Base-by-base conservation (phyloP, 2,329 filamentous ascomycete genomes). In the Westerdykella sp. region DNA sequence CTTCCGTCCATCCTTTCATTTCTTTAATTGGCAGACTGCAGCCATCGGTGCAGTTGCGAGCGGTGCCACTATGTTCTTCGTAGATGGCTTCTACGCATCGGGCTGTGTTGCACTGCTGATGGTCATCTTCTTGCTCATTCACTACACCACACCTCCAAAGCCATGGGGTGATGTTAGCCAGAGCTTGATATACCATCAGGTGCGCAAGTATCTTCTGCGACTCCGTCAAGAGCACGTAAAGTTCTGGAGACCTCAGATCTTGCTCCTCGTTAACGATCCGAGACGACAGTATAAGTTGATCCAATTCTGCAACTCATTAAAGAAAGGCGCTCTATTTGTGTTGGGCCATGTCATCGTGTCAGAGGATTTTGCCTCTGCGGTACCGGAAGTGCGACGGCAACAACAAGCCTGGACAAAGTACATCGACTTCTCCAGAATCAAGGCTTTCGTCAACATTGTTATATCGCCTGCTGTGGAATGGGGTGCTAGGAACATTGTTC, bases 81-180 rank as follows among this genome's bases (percentile, higher is more conserved):
- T 94, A 18, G 86, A 94, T 60, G 84, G 84, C 22, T 75, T 87
- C 0, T 91, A 89, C 54, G 88, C 88, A 0, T 79, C 83, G 1
- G 80, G 79, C 1, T 89, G 86, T 39, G 82, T 93, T 14, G 81
- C 78, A 11, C 71, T 90, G 14, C 71, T 94, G 6, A 72, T 91
- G 6, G 67, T 86, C n/a, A 72, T 95, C 2, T 95, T 95, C 62
- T 67, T 90, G 13, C 69, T 94, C 28, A 93, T 95, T 22, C 88
- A 95, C 59, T 95, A 91, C 54, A 82, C 84, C 1, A 85, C 84
- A 25, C 86, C 87, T 1, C 88, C 88, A 0, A 95, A 94, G 60
- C 80, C 84, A 30, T 95, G 88, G 88, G 88, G 88, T 1, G 88
- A 94, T 63, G 87, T 95, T 14, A 90, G 85, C 7, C 88, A 95